Base-by-base conservation (phyloP, 306 rosid species). In the Adenanthera pavonina region DNA sequence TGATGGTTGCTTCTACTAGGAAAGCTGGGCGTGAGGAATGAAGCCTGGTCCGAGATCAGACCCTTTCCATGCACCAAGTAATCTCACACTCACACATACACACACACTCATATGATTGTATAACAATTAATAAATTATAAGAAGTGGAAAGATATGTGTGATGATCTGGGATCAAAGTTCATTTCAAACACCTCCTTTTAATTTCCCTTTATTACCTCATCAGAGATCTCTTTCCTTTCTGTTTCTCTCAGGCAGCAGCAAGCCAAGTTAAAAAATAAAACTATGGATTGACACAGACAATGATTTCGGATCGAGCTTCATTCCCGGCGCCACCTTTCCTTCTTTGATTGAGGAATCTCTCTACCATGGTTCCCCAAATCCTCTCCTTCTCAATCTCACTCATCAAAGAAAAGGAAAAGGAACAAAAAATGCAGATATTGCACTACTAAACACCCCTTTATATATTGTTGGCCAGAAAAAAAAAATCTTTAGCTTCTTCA, bases 11-110 rank as follows among this genome's bases (percentile, higher is more conserved):
- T 85, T 79, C 74, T 61, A 64, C 46, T 12, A 44, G 89, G 81
- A 89, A 91, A 88, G 89, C 14, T 79, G 78, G 92, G 90, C 80
- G 89, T 86, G 85, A 88, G 89, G 90, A 91, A 91, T 89, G 96
- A 91, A 91, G 96, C 96, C 96, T 89, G 93, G 96, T 91, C 96
- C 96, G 93, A 89, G 90, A 91, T 91, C 93, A 69, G 57, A 53
- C 74, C 19, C 75, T 35, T 71, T 43, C 51, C 78, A 76, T 76
- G 68, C 71, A 84, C 81, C 71, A 43, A 52, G 14, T 51, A 16
- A 7, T 46, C 0, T 7, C 11, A 46, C 11, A 16, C 4, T 10
- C 52, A 11, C 52, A 48, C 16, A 11, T 16, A 41, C 8, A 43
- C 1, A 43, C 46, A 48, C 16, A 2, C 8, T 48, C 2, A 3